Base-by-base conservation (phyloP, 805 yeast genomes). In the Nakazawaea wyomingensis region DNA sequence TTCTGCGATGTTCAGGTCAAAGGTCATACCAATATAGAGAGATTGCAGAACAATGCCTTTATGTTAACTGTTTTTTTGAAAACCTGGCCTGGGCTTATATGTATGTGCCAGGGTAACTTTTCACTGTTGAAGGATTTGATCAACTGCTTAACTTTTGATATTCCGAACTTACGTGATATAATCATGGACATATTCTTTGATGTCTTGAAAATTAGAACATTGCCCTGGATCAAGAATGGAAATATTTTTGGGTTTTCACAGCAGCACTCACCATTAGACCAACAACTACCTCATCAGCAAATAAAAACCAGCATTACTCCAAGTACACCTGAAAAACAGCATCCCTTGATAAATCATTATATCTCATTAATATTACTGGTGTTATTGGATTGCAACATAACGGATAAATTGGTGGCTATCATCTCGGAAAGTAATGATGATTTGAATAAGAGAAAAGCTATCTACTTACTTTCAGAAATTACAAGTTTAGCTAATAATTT, bases 21-120 rank as follows among this genome's bases (percentile, higher is more conserved):
- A 41, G 66, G 70, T 7, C 75, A 74, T 40, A 56, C 71, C 22
- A 71, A 71, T 45, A 61, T 68, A 22, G 82, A 77, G 30, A 76
- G 71, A 49, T 63, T 88, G 22, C 83, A 82, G 45, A 74, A 71
- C 46, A 66, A 78, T 11, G 76, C 89, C 0, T 69, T 74, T 34
- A 66, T 87, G 7, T 58, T 91, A 2, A 64, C 84, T 0, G 57
- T 74, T 4, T 63, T 86, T 19, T 61, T 91, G 38, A 84, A 86
- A 48, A 71, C 79, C 27, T 82, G 91, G 78, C 70, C 84, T 10
- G 99, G 99, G 0, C 54, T 89, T 9, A 71, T 82, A 47, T 75
- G 82, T 13, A 75, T 82, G 51, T 72, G 84, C 1, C 68, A 74
- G 44, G 67, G 80, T 49, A 63, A 78, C 46, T 81, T 77, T 48